Base-by-base conservation (phyloP, 1,139 yeast species). In the Yamadazyma atlantica region DNA sequence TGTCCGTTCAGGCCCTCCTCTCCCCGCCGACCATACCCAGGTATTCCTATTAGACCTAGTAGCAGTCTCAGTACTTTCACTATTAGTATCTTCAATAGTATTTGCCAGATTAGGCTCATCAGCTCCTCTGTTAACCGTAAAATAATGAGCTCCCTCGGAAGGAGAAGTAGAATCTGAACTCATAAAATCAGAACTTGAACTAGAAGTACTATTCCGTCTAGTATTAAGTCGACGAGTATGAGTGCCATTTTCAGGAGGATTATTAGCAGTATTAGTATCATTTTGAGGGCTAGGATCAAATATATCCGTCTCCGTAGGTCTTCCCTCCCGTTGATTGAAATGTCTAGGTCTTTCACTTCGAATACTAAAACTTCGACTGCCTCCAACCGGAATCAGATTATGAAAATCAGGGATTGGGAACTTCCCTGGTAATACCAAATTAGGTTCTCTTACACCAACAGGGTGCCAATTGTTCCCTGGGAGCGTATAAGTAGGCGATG, bases 1-100 rank as follows among this genome's bases (percentile, higher is more conserved):
- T 4, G 52, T 40, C 36, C 66, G 41, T 30, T 60, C 66, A 0
- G 66, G 63, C 1, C 66, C 65, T 3, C 64, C 64, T 13, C 55
- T 45, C 7, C 55, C 40, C 10, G 39, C 21, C 11, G 36, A 36
- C 37, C 33, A 29, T 8, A 17, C 38, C 33, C 34, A 25, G 10
- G 34, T 11, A n/a, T 30, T 18, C 31, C 33, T 26, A n/a, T 34
- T 29, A 29, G 34, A 23, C 24, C 36, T 30, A 22, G 34, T 19
- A 4, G 18, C 32, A 14, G 12, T 32, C 28, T 39, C 29, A 12
- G 36, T 27, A 18, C 36, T 41, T 27, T 21, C 32, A 14, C 13
- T 32, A 31, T 39, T 32, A 12, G 36, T 27, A 18, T 37, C 42
- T 27, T 41, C 43, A 38, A 37, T 41, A 14, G 42, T 41, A 32